These are phyloP conservation scores for Colletotrichum musicola DNA, from an alignment of 2,329 filamentous ascomycete genomes.

Conservation along the genomic window DNA sequence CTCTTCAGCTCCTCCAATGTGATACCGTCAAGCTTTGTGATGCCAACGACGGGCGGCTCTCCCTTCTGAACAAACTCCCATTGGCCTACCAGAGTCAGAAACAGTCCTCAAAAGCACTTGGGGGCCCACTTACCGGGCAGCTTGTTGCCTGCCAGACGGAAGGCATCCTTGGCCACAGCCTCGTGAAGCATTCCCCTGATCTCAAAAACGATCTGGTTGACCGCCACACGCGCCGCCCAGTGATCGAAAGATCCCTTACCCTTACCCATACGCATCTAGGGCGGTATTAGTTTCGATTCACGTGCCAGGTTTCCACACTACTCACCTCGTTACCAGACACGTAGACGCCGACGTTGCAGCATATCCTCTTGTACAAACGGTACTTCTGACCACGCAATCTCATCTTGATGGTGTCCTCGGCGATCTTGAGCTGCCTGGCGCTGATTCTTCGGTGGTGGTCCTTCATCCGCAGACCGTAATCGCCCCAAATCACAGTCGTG, in stretches of 20 bases:
- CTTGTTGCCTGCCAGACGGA: slow-evolving; percentile 94
- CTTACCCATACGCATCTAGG: slow-evolving; percentile 94
- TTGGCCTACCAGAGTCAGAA: slow-evolving; percentile 63
- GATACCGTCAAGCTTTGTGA: slow-evolving; percentile 89
- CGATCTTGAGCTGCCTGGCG: slow-evolving; percentile 86
- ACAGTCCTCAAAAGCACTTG: slow-evolving; percentile 39
- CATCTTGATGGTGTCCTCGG: slow-evolving; percentile 92
- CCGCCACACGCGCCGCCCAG: slow-evolving; percentile 90
- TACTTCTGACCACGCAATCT: slow-evolving; percentile 92
- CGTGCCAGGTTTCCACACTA: not conserved
- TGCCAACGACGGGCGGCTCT: slow-evolving; percentile 88
- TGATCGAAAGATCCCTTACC: slow-evolving; percentile 98
- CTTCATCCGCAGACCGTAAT: slow-evolving; percentile 92
- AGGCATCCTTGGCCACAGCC: slow-evolving; percentile 92
- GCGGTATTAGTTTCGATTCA: slow-evolving; percentile 11
- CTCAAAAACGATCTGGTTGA: slow-evolving; percentile 94
- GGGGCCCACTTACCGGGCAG: slow-evolving; percentile 77
- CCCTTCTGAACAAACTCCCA: slow-evolving; percentile 97
- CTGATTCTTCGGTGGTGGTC: slow-evolving; percentile 94
- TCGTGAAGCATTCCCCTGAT: slow-evolving; percentile 93
- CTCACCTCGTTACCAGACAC: slow-evolving; percentile 90
- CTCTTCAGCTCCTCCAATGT: slow-evolving; percentile 87
- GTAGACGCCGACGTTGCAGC: slow-evolving; percentile 95
- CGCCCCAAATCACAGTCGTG: slow-evolving; percentile 95
- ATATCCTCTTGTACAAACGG: slow-evolving; percentile 89